phyloP scores from a whole-genome alignment of 345 rosid species.

The Lagerstroemia speciosa region DNA sequence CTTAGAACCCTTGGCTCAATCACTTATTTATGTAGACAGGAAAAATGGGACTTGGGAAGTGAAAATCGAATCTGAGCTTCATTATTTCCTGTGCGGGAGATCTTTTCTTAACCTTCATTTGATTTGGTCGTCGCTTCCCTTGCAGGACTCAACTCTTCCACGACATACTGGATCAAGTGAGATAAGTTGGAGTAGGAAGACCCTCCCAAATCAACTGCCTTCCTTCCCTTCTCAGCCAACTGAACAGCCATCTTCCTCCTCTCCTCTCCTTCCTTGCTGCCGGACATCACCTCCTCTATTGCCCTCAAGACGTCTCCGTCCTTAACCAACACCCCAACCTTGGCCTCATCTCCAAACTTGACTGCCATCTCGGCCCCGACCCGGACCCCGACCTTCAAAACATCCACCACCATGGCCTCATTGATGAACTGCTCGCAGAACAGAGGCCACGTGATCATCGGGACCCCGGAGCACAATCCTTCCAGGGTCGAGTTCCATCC shows the following conservation, averaged over 20 bases:
- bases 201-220: slow-evolving; percentile 44
- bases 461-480: slow-evolving; percentile 48
- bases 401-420: slow-evolving; percentile 56
- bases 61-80: no score
- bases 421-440: slow-evolving; percentile 72
- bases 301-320: slow-evolving; percentile 35
- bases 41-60: no score
- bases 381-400: slow-evolving; percentile 59
- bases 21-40: no score
- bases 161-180: slow-evolving; percentile 33
- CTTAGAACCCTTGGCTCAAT: no score
- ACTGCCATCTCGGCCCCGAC: slow-evolving; percentile 59
- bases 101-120: no score
- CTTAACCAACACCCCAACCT: slow-evolving; percentile 49
- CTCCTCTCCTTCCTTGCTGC: slow-evolving; percentile 31
- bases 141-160: not conserved
- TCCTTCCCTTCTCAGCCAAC: slow-evolving; percentile 31
- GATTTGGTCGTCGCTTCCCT: not conserved
- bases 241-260: slow-evolving; percentile 37
- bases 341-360: slow-evolving; percentile 74
- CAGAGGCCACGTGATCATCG: slow-evolving; percentile 79
- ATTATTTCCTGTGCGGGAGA: no score
- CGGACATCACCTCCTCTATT: slow-evolving; percentile 35
- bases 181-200: slow-evolving; percentile 42
- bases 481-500: slow-evolving; percentile 89